Percentiles rank a stretch among this genome's conserved stretches.
phyloP scores from a whole-genome alignment of 371 early-diverging fungal genomes.

The Catenaria anguillulae region DNA sequence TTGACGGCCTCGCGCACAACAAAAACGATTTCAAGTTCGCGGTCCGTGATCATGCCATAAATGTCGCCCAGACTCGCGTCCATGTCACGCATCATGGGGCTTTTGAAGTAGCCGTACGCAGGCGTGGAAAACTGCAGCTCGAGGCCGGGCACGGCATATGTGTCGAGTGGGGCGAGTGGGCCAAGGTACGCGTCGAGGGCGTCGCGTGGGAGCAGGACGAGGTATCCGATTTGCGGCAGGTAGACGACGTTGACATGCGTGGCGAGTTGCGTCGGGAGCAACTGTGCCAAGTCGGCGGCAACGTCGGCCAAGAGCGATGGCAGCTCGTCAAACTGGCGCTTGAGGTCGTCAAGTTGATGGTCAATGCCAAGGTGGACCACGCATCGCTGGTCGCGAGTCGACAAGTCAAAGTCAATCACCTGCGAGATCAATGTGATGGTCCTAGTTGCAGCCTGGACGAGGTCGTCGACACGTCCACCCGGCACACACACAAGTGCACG shows the following conservation, averaged over 20 bases:
- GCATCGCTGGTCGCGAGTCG: conserved; percentile 9
- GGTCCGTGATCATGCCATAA: neutral
- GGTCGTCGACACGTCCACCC: no score
- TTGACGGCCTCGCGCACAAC: conserved; percentile 5
- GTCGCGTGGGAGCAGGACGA: conserved; percentile 3
- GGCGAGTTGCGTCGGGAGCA: conserved; percentile 11
- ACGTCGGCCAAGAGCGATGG: conserved; percentile 10
- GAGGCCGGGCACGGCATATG: neutral
- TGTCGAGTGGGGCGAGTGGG: neutral
- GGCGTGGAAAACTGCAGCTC: conserved; percentile 17
- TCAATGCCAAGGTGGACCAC: conserved; percentile 11
- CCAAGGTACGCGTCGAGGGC: neutral
- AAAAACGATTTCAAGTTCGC: conserved; percentile 4
- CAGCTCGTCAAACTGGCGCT: conserved; percentile 10
- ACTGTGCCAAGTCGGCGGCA: conserved; percentile 8
- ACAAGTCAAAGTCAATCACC: conserved; percentile 14
- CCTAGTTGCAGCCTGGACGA: conserved; percentile 8
- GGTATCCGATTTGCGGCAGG: conserved; percentile 20
- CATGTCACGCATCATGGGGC: conserved; percentile 8
- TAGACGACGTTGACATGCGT: conserved; percentile 17
- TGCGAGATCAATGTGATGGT: conserved; percentile 10
- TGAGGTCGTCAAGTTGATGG: conserved; percentile 14
- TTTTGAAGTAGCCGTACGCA: conserved; percentile 17
- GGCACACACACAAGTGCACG: no score
- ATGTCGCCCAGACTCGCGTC: neutral